Evolutionary conservation across 2,329 filamentous ascomycete genomes (phyloP), one percentile per base, ranked within the genome.

Genomic region (Clonostachys byssicola): DNA sequence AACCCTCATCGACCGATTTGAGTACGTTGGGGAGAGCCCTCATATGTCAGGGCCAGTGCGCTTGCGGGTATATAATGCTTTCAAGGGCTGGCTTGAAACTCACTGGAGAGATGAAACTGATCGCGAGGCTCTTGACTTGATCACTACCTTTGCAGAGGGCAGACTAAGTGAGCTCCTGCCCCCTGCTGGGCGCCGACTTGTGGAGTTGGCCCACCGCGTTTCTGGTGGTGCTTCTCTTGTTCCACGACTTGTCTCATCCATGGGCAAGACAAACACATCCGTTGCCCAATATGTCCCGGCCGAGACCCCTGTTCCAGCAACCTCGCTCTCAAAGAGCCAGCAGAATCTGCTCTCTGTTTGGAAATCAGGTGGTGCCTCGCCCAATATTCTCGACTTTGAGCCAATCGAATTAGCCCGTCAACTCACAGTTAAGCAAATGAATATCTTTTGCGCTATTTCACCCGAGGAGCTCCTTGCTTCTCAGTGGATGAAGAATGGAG

Each of bases 1-100:
- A 61, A 81, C 85, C 5, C 76, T 99, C n/a, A 86, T 95, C 46
- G 87, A 94, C 48, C 85, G 95, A 33, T 99, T 95, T 64, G 89
- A 96, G 49, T 96, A 96, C 56, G 87, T 96, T 36, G 87, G 83
- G 12, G 87, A 94, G 50, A 88, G 85, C 43, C 81, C 84, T 18
- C 79, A 84, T 49, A 68, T 92, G 52, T 85, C 91, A 18, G 80
- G 77, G 4, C 89, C 92, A 0, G 92, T 97, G 18, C 85, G 92
- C 44, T 73, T 99, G 43, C 83, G 94, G 45, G 90, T 97, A 2
- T 97, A 95, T 73, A 97, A 99, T 62, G 86, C 91, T 48, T 90
- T 99, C 76, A 99, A 99, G 67, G 88, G 89, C 40, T 99, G 94
- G 94, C 74, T 99, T 17, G 94, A 97, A 70, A 94, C 88, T 7